Evolutionary conservation across 257 asterid genomes (phyloP), one percentile per base, ranked within the genome.

Genomic region (Phtheirospermum japonicum): DNA sequence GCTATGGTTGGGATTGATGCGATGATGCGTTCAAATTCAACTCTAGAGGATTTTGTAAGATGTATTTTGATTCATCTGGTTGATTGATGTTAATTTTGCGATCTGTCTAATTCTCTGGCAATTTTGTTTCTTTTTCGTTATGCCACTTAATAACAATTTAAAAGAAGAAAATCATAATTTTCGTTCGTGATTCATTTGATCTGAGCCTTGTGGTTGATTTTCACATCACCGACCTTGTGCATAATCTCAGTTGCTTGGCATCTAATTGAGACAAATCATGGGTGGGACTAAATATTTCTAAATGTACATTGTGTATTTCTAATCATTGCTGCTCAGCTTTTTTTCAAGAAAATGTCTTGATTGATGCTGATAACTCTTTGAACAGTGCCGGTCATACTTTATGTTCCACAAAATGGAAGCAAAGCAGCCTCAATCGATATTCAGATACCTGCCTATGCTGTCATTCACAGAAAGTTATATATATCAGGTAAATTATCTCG

Each of bases 1-100:
- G 81, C 90, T 70, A 66, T 80, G 77, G 55, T 93, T 59, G 86
- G 92, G 63, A 62, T 89, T 60, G 94, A 85, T 51, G 82, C 95
- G n/a, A 85, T 89, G 87, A 79, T 63, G 26, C 86, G 90, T 28
- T 92, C 99, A 59, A 87, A 81, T 78, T 93, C 97, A 67, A 87
- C 97, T 10, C 77, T 93, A 46, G 97, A 93, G 82, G 97, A 93
- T 80, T 93, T 93, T 77, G 99, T 93, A 76, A 93, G 99, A 63
- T 51, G 9, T 52, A 19, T 16, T 57, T 28, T 40, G 9, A 50
- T 69, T 62, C 60, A 13, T 65, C 17, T 14, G 9, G 54, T 56
- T 57, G 54, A 37, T 19, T 68, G 48, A 59, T 17, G 20, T 55
- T 39, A 11, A 13, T 51, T 36, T 14, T 42, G 37, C 51, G 34